These are phyloP conservation scores for Fraxinus latifolia DNA, from an alignment of 305 asterid genomes.

Conservation along the genomic window DNA sequence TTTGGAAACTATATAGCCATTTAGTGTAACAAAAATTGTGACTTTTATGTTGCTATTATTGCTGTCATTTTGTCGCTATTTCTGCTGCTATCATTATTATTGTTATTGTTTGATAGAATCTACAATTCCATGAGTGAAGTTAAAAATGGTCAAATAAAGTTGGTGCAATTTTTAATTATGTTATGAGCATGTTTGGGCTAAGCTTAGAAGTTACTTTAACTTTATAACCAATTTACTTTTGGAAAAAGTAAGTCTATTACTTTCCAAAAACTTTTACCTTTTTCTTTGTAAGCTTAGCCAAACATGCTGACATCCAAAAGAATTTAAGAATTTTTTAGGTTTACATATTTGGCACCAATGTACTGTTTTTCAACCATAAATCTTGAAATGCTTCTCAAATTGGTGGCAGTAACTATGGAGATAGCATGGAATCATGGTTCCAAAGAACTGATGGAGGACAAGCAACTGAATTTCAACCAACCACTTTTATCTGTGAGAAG, in stretches of 20 bases:
- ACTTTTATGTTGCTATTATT: not conserved
- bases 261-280: not conserved
- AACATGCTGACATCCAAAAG: not conserved
- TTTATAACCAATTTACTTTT: not conserved
- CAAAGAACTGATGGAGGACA: conserved; percentile 58
- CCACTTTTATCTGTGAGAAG: conserved; percentile 70
- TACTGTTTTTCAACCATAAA: not conserved
- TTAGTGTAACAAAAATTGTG: not conserved
- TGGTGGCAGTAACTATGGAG: conserved; percentile 19
- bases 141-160: not conserved
- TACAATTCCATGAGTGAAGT: not conserved
- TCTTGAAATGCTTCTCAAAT: not conserved
- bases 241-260: not conserved
- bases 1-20: not conserved
- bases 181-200: not conserved
- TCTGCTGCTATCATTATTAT: not conserved
- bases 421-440: conserved; percentile 32
- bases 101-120: not conserved
- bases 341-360: not conserved
- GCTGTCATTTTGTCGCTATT: not conserved
- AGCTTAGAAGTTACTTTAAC: not conserved
- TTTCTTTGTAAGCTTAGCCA: not conserved
- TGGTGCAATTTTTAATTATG: not conserved
- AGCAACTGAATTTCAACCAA: conserved; percentile 51
- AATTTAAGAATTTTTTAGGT: not conserved